Conservation (phyloP, 2,329 filamentous ascomycete species). For the Coleophoma crateriformis region DNA sequence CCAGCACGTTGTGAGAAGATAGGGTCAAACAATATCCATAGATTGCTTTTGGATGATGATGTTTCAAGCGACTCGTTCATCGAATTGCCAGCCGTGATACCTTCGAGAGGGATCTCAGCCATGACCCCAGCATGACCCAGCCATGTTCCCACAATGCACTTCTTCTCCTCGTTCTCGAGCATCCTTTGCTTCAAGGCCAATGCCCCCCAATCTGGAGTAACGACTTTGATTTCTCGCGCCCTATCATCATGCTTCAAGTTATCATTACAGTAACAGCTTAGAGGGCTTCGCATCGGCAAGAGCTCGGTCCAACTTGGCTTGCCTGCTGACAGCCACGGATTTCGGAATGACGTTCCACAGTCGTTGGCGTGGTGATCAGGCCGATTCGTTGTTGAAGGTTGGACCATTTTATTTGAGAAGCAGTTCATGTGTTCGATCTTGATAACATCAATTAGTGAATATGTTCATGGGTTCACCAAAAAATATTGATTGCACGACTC, state of each 20-base stretch:
- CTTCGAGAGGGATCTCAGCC: constrained; percentile 11
- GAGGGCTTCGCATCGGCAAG: constrained; percentile 7
- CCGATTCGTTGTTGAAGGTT: constrained; percentile 1
- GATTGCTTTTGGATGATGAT: constrained; percentile 4
- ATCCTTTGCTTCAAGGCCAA: constrained; percentile 7
- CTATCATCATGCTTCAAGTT: constrained; percentile 4
- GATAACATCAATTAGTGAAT: too few relatives aligned
- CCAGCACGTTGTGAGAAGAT: constrained; percentile 16
- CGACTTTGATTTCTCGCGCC: constrained; percentile 11
- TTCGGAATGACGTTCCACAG: constrained; percentile 11
- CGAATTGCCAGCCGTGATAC: neutral
- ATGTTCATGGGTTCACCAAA: too few relatives aligned
- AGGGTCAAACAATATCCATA: constrained; percentile 17
- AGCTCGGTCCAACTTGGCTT: constrained; percentile 12
- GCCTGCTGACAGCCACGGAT: constrained; percentile 18
- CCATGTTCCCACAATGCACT: constrained; percentile 14
- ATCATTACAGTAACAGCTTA: constrained; percentile 10
- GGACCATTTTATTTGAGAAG: neutral
- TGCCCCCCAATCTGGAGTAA: constrained; percentile 14
- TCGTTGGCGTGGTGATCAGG: constrained; percentile 15
- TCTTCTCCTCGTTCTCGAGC: constrained; percentile 3
- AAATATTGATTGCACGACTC: too few relatives aligned
- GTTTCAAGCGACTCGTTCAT: neutral
- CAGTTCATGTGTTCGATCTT: too few relatives aligned
- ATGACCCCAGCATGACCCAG: constrained; percentile 16